phyloP scores from a whole-genome alignment of 495 filamentous ascomycete species.

The Halenospora varia region DNA sequence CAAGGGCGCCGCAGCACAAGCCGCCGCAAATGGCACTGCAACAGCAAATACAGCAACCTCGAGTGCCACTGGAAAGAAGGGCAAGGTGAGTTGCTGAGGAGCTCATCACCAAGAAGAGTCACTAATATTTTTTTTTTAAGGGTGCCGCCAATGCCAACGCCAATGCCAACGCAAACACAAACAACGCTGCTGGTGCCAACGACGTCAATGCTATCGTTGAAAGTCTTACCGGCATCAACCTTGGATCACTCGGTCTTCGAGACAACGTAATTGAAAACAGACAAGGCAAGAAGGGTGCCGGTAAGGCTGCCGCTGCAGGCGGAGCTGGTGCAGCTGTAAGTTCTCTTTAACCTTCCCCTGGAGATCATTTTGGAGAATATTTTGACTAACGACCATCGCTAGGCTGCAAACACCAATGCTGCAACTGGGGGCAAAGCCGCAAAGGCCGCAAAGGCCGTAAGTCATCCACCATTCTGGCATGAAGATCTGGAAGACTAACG shows the following conservation, averaged over 20 bases:
- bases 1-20: too few relatives aligned
- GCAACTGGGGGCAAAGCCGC: too few relatives aligned
- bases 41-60: background rate
- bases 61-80: slow-evolving; percentile 2
- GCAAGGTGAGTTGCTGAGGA: background rate
- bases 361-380: background rate
- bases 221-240: slow-evolving; percentile 18
- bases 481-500: too few relatives aligned
- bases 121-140: too few relatives aligned
- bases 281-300: slow-evolving; percentile 19
- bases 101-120: too few relatives aligned
- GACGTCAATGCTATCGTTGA: slow-evolving; percentile 9
- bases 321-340: too few relatives aligned
- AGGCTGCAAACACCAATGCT: too few relatives aligned
- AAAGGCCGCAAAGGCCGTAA: too few relatives aligned
- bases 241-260: slow-evolving; percentile 15
- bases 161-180: background rate
- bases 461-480: too few relatives aligned
- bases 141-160: background rate
- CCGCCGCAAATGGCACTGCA: slow-evolving; percentile 1
- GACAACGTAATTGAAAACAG: slow-evolving; percentile 6
- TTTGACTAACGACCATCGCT: too few relatives aligned
- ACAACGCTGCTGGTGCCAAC: background rate
- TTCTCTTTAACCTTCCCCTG: background rate
- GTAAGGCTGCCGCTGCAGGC: slow-evolving; percentile 4